Conservation (phyloP, 2,329 filamentous ascomycete genomes). For the Penicillium digitatum region DNA sequence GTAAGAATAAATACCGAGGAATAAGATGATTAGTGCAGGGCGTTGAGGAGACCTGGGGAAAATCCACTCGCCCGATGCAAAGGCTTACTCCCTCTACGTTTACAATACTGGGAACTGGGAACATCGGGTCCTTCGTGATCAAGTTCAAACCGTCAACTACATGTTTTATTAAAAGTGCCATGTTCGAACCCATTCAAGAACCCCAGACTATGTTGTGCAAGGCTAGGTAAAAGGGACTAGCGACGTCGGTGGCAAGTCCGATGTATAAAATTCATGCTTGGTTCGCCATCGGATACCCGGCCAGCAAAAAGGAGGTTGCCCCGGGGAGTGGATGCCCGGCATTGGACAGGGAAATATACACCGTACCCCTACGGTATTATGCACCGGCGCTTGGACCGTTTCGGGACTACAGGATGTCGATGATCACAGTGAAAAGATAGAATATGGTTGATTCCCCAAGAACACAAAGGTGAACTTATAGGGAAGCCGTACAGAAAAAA, state of each 20-base stretch:
- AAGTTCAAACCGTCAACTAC: not conserved
- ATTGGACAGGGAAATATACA: slow-evolving; percentile 23
- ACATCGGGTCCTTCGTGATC: not conserved
- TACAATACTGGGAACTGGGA: not conserved
- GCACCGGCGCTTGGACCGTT: slow-evolving; percentile 19
- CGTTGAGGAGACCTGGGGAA: not conserved
- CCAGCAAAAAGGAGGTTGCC: slow-evolving; percentile 24
- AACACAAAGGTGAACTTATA: not conserved
- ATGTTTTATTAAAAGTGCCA: not conserved
- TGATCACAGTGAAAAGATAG: not conserved
- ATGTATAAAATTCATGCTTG: not conserved
- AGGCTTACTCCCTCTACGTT: not conserved
- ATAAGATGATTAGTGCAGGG: not conserved
- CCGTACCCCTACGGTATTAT: slow-evolving; percentile 16
- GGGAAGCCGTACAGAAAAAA: no score
- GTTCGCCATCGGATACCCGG: slow-evolving; percentile 31
- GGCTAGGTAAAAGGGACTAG: not conserved
- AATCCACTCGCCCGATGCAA: not conserved
- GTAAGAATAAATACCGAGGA: not conserved
- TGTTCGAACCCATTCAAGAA: not conserved
- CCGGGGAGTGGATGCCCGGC: slow-evolving; percentile 23
- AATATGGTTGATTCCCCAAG: not conserved
- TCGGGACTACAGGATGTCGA: slow-evolving; percentile 18
- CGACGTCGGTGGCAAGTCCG: slow-evolving; percentile 14
- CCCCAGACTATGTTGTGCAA: not conserved